Evolutionary conservation across 1,284 basidiomycete species (phyloP), one percentile per base, ranked within the genome.

Genomic region (Boletus semigastroideus): DNA sequence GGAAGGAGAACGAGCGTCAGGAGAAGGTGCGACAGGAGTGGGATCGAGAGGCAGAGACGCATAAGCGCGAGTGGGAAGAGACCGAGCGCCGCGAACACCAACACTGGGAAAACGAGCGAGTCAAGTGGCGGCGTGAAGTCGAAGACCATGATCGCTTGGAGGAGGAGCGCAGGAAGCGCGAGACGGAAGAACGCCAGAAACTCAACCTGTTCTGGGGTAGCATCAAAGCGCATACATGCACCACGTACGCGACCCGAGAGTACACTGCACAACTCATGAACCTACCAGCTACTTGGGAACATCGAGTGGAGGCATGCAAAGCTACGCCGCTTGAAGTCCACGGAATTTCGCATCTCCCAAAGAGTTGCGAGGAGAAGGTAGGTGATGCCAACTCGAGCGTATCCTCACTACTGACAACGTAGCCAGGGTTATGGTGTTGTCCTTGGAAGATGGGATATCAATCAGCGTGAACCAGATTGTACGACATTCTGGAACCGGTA

Each of bases 341-440:
- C 11, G 65, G 67, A 7, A 5, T 53, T 5, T 54, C 54, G 3
- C 45, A 66, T 47, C 37, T 64, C 12, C 63, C 64, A 2, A 58
- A 51, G 22, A 57, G 30, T 22, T 69, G 64, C 20, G 67, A 64
- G 40, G 64, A 69, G 14, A 56, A 37, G 37, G 66, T 56, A 39
- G 1, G 61, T 17, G 46, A n/a, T 42, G 2, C 27, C 14, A 7
- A 41, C 31, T 28, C 22, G 1, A 14, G 14, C 13, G 34, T 20
- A 12, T 16, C 27, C 20, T 4, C 9, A 19, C 38, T 2, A 16
- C 22, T 62, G 22, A 63, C 7, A 10, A 39, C 4, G 5, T 34
- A 22, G 19, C 16, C 20, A 64, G 62, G 65, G 61, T 5, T 52
- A 53, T 16, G 61, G 59, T 1, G 10, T 42, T 12, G 61, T 66